Conservation (phyloP, 2,329 filamentous ascomycete genomes). For the Penicillium hesseltinei region DNA sequence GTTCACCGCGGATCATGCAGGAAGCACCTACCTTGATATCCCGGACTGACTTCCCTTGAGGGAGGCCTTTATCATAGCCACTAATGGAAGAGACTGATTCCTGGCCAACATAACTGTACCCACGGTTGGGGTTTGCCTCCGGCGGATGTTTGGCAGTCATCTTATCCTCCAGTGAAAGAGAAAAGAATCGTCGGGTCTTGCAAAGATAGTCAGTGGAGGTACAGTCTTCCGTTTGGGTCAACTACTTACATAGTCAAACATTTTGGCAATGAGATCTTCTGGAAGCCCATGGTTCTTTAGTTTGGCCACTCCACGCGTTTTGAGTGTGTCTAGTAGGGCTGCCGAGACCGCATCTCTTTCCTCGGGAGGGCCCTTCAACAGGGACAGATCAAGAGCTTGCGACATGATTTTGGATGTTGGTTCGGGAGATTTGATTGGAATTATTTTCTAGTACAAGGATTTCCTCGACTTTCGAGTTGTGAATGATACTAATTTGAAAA, state of each 20-base stretch:
- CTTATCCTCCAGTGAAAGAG: no score
- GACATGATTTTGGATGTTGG: slow-evolving; percentile 2
- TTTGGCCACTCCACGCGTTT: slow-evolving; percentile 17
- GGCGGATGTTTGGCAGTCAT: no score
- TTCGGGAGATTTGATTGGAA: background rate
- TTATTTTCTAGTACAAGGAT: background rate
- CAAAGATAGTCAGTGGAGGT: background rate
- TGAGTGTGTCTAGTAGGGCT: slow-evolving; percentile 12
- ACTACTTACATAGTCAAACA: slow-evolving; percentile 18
- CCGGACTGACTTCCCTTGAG: no score
- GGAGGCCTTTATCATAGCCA: no score
- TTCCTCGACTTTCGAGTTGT: background rate
- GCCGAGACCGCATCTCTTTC: slow-evolving; percentile 11
- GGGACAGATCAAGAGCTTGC: slow-evolving; percentile 15
- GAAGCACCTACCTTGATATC: no score
- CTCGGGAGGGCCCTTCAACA: slow-evolving; percentile 15
- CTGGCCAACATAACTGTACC: no score
- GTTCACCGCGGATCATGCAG: no score
- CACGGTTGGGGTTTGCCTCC: no score
- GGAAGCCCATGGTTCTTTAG: slow-evolving; percentile 22
- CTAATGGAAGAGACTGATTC: no score
- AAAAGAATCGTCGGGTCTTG: slow-evolving; percentile 5
- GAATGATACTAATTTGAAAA: background rate
- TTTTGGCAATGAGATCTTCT: slow-evolving; percentile 8
- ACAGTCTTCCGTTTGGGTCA: rapidly evolving